Evolutionary conservation across 2,329 filamentous ascomycete genomes (phyloP).

Genomic region (Teratosphaeria zuluensis): DNA sequence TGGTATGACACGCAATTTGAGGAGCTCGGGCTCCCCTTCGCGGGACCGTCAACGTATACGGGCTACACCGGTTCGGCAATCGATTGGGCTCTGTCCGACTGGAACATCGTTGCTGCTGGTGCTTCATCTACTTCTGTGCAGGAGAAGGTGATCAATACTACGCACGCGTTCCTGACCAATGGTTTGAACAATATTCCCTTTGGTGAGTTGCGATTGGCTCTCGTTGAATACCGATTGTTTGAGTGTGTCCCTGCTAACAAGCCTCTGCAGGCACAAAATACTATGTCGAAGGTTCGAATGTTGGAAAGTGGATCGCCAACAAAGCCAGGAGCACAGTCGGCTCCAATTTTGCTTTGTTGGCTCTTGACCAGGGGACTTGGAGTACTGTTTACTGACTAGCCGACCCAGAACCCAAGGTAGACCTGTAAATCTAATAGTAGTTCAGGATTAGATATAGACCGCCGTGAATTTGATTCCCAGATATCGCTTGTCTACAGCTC

Average conservation of each 20-base stretch:
- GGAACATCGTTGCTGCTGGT: constrained; percentile 18
- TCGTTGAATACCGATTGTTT: background rate
- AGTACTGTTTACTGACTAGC: background rate
- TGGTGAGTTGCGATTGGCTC: background rate
- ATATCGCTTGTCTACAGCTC: constrained; percentile 3
- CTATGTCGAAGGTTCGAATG: constrained; percentile 9
- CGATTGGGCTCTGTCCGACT: constrained; percentile 16
- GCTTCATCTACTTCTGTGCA: constrained; percentile 10
- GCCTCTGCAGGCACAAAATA: constrained; percentile 12
- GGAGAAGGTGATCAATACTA: constrained; percentile 13
- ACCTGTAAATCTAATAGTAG: background rate
- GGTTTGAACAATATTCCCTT: constrained; percentile 17
- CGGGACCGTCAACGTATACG: constrained; percentile 10
- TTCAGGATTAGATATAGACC: background rate
- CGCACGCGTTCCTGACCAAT: constrained; percentile 16
- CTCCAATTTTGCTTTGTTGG: constrained; percentile 15
- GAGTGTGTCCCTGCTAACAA: background rate
- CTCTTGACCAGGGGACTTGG: constrained; percentile 15
- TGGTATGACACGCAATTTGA: constrained; percentile 15
- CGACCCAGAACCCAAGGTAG: background rate
- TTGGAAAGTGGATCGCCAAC: constrained; percentile 16
- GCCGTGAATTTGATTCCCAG: background rate
- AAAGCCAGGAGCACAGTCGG: constrained; percentile 17
- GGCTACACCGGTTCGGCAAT: constrained; percentile 9
- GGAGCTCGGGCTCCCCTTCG: constrained; percentile 13